Evolutionary conservation across 208 protist species (phyloP).

Genomic region (Wallacemonas sp.): DNA sequence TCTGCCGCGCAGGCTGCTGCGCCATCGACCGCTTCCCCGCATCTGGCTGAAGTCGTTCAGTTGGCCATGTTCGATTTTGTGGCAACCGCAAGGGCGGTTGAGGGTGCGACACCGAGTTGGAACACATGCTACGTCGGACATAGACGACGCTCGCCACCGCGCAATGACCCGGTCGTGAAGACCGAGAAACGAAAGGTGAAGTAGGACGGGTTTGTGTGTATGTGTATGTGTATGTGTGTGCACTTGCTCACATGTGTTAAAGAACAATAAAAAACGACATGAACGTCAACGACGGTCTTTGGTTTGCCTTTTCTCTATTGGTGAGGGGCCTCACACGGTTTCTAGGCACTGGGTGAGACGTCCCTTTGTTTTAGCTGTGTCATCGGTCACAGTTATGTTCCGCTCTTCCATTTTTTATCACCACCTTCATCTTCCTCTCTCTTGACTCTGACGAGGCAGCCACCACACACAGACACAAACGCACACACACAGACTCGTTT

Average conservation of each 20-base stretch:
- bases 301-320: too few relatives aligned
- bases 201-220: neutral
- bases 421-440: too few relatives aligned
- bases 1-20: conserved; percentile 32
- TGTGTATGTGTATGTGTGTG: conserved; percentile 5
- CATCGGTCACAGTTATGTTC: too few relatives aligned
- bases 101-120: conserved; percentile 28
- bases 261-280: neutral
- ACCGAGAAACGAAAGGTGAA: neutral
- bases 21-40: conserved; percentile 17
- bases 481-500: too few relatives aligned
- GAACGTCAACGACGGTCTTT: neutral
- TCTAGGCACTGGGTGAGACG: too few relatives aligned
- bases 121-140: conserved; percentile 28
- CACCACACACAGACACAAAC: too few relatives aligned
- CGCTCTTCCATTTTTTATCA: too few relatives aligned
- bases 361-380: too few relatives aligned
- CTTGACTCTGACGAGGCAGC: too few relatives aligned
- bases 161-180: too few relatives aligned
- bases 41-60: conserved; percentile 35
- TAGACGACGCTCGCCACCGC: too few relatives aligned
- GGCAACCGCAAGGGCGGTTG: conserved; percentile 17
- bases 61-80: conserved; percentile 27
- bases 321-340: too few relatives aligned
- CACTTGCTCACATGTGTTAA: neutral